A percentile compares a stretch with the other conserved stretches of the same genome.
Conservation (phyloP, 352 stramenopile genomes). For the Phytophthora tentaculata region DNA sequence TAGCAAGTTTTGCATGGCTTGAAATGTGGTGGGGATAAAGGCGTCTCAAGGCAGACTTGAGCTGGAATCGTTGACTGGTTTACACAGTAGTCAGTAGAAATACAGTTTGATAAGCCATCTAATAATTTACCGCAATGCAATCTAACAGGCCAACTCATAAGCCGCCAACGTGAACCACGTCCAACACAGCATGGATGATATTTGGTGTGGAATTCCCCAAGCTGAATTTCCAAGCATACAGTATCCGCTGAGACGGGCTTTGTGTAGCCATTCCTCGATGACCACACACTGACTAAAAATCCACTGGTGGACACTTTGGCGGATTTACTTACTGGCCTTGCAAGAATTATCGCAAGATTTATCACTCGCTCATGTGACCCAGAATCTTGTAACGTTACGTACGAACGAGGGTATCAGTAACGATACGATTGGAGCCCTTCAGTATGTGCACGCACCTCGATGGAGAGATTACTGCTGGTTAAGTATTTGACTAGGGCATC, state of each 20-base stretch:
- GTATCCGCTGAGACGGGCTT: conserved; percentile 1
- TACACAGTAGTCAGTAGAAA: too few species aligned
- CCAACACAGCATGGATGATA: background rate
- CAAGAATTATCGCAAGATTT: background rate
- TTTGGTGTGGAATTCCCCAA: background rate
- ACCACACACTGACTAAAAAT: background rate
- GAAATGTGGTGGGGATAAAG: too few species aligned
- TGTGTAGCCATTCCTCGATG: conserved; percentile 15
- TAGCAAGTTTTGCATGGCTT: too few species aligned
- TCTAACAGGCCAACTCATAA: too few species aligned
- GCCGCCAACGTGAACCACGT: too few species aligned
- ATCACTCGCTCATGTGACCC: conserved; percentile 23
- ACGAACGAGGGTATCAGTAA: conserved; percentile 9
- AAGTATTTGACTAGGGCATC: conserved; percentile 62
- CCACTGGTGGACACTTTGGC: background rate
- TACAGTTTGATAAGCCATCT: too few species aligned
- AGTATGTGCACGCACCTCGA: conserved; percentile 44
- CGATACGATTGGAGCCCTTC: conserved; percentile 4
- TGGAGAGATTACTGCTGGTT: conserved; percentile 42
- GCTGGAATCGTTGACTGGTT: too few species aligned
- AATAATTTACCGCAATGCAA: too few species aligned
- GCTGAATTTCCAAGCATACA: background rate
- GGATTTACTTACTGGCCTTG: conserved; percentile 4
- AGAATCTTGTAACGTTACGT: too few species aligned
- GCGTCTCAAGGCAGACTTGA: too few species aligned